phyloP scores from a whole-genome alignment of 2,329 filamentous ascomycete genomes.

The Curvularia sp. region DNA sequence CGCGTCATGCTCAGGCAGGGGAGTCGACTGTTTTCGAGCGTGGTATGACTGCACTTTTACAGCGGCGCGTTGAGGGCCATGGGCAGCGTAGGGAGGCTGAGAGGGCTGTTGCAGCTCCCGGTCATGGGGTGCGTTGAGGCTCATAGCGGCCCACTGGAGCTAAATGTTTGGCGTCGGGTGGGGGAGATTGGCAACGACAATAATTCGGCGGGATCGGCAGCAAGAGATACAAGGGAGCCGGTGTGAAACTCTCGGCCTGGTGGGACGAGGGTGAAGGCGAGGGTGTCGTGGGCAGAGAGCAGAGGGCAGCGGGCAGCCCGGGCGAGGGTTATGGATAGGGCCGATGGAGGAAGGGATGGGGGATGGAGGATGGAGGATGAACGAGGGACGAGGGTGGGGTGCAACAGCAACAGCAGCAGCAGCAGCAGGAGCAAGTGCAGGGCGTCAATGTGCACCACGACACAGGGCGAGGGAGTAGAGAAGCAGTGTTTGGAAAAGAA shows the following conservation, averaged over 20 bases:
- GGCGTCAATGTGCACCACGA: slow-evolving; percentile 22
- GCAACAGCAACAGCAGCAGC: slow-evolving; percentile 2
- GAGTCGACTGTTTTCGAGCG: slow-evolving; percentile 36
- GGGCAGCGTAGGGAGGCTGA: slow-evolving; percentile 41
- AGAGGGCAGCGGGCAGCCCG: slow-evolving; percentile 27
- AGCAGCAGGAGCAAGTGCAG: slow-evolving; percentile 17
- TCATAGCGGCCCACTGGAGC: slow-evolving; percentile 33
- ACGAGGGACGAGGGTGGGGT: slow-evolving; percentile 18
- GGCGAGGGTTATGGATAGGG: slow-evolving; percentile 24
- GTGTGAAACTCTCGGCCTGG: slow-evolving; percentile 33
- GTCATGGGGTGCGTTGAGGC: slow-evolving; percentile 27
- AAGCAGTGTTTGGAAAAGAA: slow-evolving; percentile 23
- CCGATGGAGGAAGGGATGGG: slow-evolving; percentile 2
- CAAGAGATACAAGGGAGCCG: slow-evolving; percentile 26
- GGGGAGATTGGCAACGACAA: slow-evolving; percentile 4
- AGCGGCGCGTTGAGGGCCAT: slow-evolving; percentile 38
- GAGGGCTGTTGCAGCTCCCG: slow-evolving; percentile 29
- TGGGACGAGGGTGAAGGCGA: slow-evolving; percentile 11
- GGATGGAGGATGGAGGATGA: slow-evolving; percentile 1
- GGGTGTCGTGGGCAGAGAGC: slow-evolving; percentile 19
- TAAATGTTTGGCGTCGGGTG: slow-evolving; percentile 8
- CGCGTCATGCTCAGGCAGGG: slow-evolving; percentile 28
- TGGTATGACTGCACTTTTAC: slow-evolving; percentile 24
- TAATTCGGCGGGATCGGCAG: slow-evolving; percentile 19
- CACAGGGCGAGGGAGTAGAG: slow-evolving; percentile 10